Evolutionary conservation across 768 basidiomycete genomes (phyloP), one percentile per base, ranked within the genome.

Genomic region (Coprinopsis strossmayeri): DNA sequence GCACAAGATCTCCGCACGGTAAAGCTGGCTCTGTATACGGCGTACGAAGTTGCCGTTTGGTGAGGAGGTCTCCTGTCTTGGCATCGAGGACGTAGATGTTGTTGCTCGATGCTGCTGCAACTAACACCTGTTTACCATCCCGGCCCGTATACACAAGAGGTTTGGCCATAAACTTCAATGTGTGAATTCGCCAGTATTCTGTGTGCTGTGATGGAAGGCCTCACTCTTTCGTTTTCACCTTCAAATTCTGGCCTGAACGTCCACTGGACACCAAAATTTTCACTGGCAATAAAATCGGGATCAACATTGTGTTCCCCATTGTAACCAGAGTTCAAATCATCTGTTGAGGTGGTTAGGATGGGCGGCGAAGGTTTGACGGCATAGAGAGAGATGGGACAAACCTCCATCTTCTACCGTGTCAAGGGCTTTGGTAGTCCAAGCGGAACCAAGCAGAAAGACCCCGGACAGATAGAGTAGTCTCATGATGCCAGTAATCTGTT

Each of bases 1-100:
- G 43, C 3, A 30, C 10, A 4, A 45, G 18, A 20, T 45, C 43
- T 18, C 43, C 43, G 23, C 43, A 45, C 5, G 43, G 43, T 20
- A 45, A 28, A 23, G 43, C 28, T 11, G 43, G 43, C 21, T 45
- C 43, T 32, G 25, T 32, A 18, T 45, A 45, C 15, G 43, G 43
- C 27, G 28, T 28, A 3, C 43, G 25, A 18, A 45, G 25, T 32
- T 45, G 43, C 27, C 43, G 43, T 15, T 27, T 7, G 3, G 7
- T 45, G 43, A 45, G 7, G 11, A 45, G 12, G 15, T 28, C 43
- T n/a, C 43, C 43, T 17, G 43, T 45, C 43, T 15, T 45, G 11
- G 43, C 43, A 20, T 45, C 43, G 18, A 45, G 43, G n/a, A 45
- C 43, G 18, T 45, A 45, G 25, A 45, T 32, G 43, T 28, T 45